These are phyloP conservation scores for Brassica nigra DNA, from an alignment of 345 rosid genomes.

Conservation along the genomic window DNA sequence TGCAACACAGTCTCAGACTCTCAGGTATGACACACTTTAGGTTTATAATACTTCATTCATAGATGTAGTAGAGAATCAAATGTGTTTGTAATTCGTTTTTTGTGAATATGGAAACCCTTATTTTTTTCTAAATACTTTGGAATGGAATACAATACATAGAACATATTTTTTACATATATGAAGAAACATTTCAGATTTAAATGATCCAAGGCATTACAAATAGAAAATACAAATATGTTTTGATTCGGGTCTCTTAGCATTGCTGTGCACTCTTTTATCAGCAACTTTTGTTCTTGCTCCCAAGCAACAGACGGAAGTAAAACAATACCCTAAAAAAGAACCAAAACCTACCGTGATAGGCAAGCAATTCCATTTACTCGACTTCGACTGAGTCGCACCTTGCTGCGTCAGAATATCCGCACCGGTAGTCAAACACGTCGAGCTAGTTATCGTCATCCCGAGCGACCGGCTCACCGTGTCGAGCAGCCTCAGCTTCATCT, in stretches of 20 bases:
- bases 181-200: not conserved
- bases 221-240: constrained; percentile 20
- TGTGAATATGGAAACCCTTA: not conserved
- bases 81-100: not conserved
- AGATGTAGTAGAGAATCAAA: constrained; percentile 14
- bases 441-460: constrained; percentile 62
- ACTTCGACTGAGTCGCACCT: constrained; percentile 54
- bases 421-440: constrained; percentile 85
- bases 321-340: constrained; percentile 84
- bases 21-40: constrained; percentile 40
- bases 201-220: constrained; percentile 19
- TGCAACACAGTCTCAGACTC: constrained; percentile 3
- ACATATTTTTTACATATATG: constrained; percentile 5
- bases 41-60: constrained; percentile 30
- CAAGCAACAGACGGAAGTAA: constrained; percentile 73
- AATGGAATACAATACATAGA: constrained; percentile 14
- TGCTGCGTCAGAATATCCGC: constrained; percentile 62
- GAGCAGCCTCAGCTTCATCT: constrained; percentile 56
- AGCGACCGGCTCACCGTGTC: constrained; percentile 53
- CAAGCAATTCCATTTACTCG: constrained; percentile 83
- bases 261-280: not conserved
- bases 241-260: not conserved
- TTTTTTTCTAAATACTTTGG: not conserved
- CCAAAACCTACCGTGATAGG: constrained; percentile 79
- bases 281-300: constrained; percentile 51